A percentile compares a stretch with the other conserved stretches of the same genome.
Conservation (phyloP, 345 rosid genomes). For the Boechera retrofracta region DNA sequence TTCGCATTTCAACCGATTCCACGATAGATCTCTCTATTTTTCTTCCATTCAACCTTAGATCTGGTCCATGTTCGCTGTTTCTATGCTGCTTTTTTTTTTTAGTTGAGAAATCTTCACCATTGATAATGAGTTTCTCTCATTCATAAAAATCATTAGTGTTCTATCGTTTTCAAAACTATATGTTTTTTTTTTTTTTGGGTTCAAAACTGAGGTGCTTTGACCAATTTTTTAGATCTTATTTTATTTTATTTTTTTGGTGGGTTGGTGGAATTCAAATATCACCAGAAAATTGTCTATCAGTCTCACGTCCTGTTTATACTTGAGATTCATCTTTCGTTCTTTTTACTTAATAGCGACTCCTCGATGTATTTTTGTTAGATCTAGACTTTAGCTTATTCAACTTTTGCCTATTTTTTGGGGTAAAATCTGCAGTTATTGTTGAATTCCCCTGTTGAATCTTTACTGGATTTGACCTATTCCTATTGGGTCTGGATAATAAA, state of each 20-base stretch:
- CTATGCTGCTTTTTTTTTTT: not conserved
- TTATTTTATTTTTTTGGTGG: not conserved
- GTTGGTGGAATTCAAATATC: constrained; percentile 32
- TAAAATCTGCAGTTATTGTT: not conserved
- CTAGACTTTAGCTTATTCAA: not conserved
- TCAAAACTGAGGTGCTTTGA: constrained; percentile 7
- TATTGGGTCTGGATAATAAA: not conserved
- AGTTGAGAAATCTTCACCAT: not conserved
- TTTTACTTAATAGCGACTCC: too few relatives aligned
- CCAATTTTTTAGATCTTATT: constrained; percentile 5
- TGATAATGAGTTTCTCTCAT: too few relatives aligned
- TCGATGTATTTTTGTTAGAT: constrained; percentile 1
- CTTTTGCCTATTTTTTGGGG: not conserved
- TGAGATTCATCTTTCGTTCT: too few relatives aligned
- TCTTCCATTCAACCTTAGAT: constrained; percentile 7
- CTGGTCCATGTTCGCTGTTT: constrained; percentile 6
- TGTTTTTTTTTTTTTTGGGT: not conserved
- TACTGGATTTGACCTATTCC: constrained; percentile 17
- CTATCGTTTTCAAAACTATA: too few relatives aligned
- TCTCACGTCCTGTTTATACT: too few relatives aligned
- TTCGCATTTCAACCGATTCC: not conserved
- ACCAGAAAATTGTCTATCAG: not conserved
- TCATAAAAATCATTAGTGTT: too few relatives aligned
- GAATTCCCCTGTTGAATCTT: not conserved
- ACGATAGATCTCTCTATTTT: constrained; percentile 17